Conservation (phyloP, 1,284 basidiomycete species). For the Cryptococcus sp. region DNA sequence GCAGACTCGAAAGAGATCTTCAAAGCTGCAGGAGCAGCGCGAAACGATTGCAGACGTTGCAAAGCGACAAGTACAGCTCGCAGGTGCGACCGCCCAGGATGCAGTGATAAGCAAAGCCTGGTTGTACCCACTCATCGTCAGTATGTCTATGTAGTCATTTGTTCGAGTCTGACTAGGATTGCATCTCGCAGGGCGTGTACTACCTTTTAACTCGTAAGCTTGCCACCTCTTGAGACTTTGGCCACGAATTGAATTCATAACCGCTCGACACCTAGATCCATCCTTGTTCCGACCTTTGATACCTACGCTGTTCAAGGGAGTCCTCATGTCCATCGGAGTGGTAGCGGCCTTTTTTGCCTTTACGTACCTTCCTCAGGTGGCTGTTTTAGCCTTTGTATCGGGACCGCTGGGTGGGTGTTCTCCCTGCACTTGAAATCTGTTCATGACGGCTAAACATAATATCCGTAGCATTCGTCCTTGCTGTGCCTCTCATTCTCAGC, state of each 20-base stretch:
- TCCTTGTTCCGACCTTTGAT: slow-evolving; percentile 50
- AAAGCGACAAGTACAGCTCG: slow-evolving; percentile 38
- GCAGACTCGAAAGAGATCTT: slow-evolving; percentile 15
- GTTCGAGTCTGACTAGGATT: background rate
- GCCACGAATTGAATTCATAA: background rate
- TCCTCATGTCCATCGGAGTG: slow-evolving; percentile 47
- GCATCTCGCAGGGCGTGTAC: slow-evolving; percentile 41
- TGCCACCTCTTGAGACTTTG: background rate
- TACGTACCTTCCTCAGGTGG: slow-evolving; percentile 69
- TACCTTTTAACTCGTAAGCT: slow-evolving; percentile 49
- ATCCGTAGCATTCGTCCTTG: slow-evolving; percentile 50
- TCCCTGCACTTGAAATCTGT: slow-evolving; percentile 7
- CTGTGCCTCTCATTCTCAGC: slow-evolving; percentile 54
- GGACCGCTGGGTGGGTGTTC: slow-evolving; percentile 58
- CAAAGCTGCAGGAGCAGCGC: slow-evolving; percentile 1
- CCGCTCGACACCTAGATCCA: slow-evolving; percentile 41
- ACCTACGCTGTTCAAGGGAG: slow-evolving; percentile 48
- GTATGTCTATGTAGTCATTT: slow-evolving; percentile 2
- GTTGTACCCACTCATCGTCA: slow-evolving; percentile 53
- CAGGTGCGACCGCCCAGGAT: slow-evolving; percentile 38
- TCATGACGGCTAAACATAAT: background rate
- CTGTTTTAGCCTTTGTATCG: slow-evolving; percentile 63
- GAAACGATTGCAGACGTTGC: slow-evolving; percentile 25
- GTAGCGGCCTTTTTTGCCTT: slow-evolving; percentile 62
- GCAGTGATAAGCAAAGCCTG: slow-evolving; percentile 53